phyloP scores from a whole-genome alignment of 2,329 filamentous ascomycete species.

The Botrytis fragariae region DNA sequence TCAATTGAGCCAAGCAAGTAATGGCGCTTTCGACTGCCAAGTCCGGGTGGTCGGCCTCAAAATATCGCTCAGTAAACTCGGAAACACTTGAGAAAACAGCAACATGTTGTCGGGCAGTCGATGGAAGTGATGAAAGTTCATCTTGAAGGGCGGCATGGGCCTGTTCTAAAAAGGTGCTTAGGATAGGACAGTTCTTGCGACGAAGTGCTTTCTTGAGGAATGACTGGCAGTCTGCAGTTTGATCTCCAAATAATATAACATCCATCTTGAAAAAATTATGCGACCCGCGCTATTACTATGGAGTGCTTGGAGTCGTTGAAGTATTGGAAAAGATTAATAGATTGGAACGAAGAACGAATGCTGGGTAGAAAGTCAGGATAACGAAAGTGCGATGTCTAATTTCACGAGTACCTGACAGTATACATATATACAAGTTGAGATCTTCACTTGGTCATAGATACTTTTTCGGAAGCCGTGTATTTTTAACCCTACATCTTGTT shows the following conservation, averaged over 20 bases:
- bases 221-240: slow-evolving; percentile 27
- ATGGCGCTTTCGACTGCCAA: slow-evolving; percentile 63
- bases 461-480: not conserved
- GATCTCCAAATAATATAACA: slow-evolving; percentile 30
- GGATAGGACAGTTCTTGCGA: slow-evolving; percentile 27
- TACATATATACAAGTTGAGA: slow-evolving; percentile 13
- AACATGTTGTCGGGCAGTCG: slow-evolving; percentile 54
- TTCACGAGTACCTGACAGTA: not conserved
- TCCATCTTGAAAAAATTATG: slow-evolving; percentile 27
- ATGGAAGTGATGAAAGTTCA: slow-evolving; percentile 56
- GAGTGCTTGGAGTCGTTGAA: not conserved
- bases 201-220: slow-evolving; percentile 26
- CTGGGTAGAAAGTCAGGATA: not conserved
- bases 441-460: slow-evolving; percentile 15
- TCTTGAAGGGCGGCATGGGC: slow-evolving; percentile 55
- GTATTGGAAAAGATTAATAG: not conserved
- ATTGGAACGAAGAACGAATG: not conserved
- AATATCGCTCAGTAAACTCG: slow-evolving; percentile 64
- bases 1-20: slow-evolving; percentile 62
- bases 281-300: slow-evolving; percentile 17
- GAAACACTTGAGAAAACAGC: slow-evolving; percentile 61
- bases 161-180: slow-evolving; percentile 53
- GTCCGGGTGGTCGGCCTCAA: slow-evolving; percentile 54
- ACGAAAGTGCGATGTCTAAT: not conserved
- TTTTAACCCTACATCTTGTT: not conserved